Base-by-base conservation (phyloP, 2,329 filamentous ascomycete genomes). In the Stromatinia cepivora region DNA sequence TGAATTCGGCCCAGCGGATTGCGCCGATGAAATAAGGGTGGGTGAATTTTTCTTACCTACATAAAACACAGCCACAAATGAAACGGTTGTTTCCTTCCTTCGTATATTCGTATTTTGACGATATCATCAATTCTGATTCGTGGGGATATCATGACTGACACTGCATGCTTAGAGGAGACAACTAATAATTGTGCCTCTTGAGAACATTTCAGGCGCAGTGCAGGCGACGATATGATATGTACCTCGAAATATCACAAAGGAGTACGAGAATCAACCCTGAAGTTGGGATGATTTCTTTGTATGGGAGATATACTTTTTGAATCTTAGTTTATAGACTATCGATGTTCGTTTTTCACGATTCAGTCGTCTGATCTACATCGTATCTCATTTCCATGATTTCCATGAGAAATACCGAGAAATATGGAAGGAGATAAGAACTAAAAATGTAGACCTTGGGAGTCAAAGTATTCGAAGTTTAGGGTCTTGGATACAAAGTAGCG, bases 91-190 rank as follows among this genome's bases (percentile, higher is more conserved):
- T 50, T 57, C 20, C 36, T 28, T 45, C 10, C 56, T 28, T 59
- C 13, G 22, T 46, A 17, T 45, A 17, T n/a, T 62, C 25, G 42
- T 62, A 48, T 48, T 48, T 10, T 48, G 2, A 62, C 58, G 17
- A 36, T 36, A 31, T 36, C 22, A 50, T 48, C 5, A 34, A 34
- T 62, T 62, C 28, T 62, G 42, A 62, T 62, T 62, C 59, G 59
- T 62, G 28, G 28, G 45, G 59, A 62, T 48, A 36, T 61, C 25
- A 31, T 31, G 58, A 61, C 48, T 61, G 42, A 48, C 58, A 22
- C 28, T 62, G 58, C 58, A 48, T 50, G 42, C 22, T 48, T 50
- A 48, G 28, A 62, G 17, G 31, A 10, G 17, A 57, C 54, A 25
- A 39, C 34, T 10, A 57, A 56, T 31, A 17, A 39, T 42, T 58